Conservation (phyloP, 805 yeast species). For the Blastobotrys peoriensis region DNA sequence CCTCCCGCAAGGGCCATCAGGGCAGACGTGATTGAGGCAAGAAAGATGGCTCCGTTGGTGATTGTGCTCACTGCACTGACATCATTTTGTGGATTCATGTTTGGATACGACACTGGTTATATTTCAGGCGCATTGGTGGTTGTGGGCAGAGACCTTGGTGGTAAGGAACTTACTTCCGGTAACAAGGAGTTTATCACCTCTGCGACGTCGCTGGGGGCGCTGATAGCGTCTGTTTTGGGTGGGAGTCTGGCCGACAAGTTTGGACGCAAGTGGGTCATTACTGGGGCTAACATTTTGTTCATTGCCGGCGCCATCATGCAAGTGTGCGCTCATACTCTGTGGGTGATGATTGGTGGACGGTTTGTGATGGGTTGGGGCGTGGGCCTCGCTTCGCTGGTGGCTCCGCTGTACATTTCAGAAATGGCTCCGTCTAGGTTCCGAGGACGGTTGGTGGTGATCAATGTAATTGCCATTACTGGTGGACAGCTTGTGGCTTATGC, state of each 20-base stretch:
- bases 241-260: conserved; percentile 76
- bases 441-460: conserved; percentile 84
- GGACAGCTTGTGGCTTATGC: conserved; percentile 95
- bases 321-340: conserved; percentile 69
- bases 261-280: conserved; percentile 80
- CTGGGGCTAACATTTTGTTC: conserved; percentile 77
- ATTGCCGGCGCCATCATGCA: conserved; percentile 81
- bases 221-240: conserved; percentile 69
- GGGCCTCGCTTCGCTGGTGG: conserved; percentile 86
- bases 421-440: conserved; percentile 88
- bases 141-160: conserved; percentile 63
- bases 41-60: conserved; percentile 11
- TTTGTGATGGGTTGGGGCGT: conserved; percentile 95
- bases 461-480: conserved; percentile 85
- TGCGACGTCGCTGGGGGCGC: conserved; percentile 91
- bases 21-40: conserved; percentile 24
- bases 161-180: conserved; percentile 56
- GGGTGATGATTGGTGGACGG: conserved; percentile 92
- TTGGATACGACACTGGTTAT: conserved; percentile 97
- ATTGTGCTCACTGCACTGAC: conserved; percentile 61
- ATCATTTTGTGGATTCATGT: conserved; percentile 92
- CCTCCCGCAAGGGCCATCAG: background rate
- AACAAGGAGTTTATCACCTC: conserved; percentile 88
- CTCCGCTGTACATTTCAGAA: conserved; percentile 91
- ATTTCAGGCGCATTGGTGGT: conserved; percentile 89